These are phyloP conservation scores for Phytophthora hibernalis DNA, from an alignment of 352 stramenopile genomes.

Conservation along the genomic window DNA sequence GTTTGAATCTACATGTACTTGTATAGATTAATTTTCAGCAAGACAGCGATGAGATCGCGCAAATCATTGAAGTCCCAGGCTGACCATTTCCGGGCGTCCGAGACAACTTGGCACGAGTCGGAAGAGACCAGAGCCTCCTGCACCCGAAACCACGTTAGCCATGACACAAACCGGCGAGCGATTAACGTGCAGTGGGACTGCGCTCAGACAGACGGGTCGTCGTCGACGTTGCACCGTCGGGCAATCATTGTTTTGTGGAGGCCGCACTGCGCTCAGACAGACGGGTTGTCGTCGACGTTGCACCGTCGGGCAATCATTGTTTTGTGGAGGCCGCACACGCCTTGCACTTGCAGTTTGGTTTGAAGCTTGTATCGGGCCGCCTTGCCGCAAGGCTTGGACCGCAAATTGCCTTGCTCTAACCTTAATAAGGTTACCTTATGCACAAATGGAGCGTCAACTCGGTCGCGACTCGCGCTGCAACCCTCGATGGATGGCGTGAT, in stretches of 20 bases:
- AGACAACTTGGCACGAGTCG: too few relatives aligned
- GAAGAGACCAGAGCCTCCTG: neutral
- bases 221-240: neutral
- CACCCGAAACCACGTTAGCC: neutral
- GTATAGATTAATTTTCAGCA: too few relatives aligned
- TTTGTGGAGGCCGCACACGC: constrained; percentile 9
- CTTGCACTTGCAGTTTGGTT: constrained; percentile 18
- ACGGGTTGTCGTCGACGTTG: constrained; percentile 8
- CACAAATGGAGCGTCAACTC: neutral
- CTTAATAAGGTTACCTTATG: too few relatives aligned
- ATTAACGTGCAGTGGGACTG: constrained; percentile 24
- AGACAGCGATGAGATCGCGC: constrained; percentile 1
- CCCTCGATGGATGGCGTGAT: constrained; percentile 6
- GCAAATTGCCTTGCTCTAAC: too few relatives aligned
- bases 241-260: constrained; percentile 23
- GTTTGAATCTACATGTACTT: too few relatives aligned
- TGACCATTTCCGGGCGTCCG: constrained; percentile 4
- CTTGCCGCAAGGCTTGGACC: constrained; percentile 1
- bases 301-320: constrained; percentile 18
- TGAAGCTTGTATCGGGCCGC: constrained; percentile 8
- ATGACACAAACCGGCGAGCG: constrained; percentile 11
- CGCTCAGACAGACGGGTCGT: constrained; percentile 14
- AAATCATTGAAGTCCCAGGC: constrained; percentile 13
- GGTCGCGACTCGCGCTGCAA: neutral
- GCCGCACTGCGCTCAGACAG: constrained; percentile 1